Percentiles rank a stretch among this genome's conserved stretches.
Evolutionary conservation across 805 yeast species (phyloP).

Genomic region (Saturnispora serradocipensis): DNA sequence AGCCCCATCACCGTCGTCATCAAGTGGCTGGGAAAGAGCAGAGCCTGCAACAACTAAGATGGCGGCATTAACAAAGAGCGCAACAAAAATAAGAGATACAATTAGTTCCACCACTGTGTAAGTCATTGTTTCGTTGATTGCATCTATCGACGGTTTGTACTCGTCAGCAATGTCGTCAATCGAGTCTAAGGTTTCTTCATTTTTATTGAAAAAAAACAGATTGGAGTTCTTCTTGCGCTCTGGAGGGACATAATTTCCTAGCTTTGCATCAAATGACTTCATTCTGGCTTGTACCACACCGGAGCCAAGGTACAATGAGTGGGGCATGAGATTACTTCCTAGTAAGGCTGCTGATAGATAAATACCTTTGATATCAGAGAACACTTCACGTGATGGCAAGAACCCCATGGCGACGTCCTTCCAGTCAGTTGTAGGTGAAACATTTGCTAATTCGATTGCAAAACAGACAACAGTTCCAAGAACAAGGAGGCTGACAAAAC

Average conservation of each 20-base stretch:
- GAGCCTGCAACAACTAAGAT: slow-evolving; percentile 89
- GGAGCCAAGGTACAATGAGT: slow-evolving; percentile 77
- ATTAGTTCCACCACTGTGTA: slow-evolving; percentile 78
- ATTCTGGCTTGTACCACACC: slow-evolving; percentile 83
- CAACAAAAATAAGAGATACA: slow-evolving; percentile 75
- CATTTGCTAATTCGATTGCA: slow-evolving; percentile 64
- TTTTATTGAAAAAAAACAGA: slow-evolving; percentile 17
- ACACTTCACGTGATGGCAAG: slow-evolving; percentile 38
- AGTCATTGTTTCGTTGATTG: slow-evolving; percentile 69
- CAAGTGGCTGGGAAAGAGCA: slow-evolving; percentile 42
- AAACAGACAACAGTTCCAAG: slow-evolving; percentile 80
- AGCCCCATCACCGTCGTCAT: slow-evolving; percentile 42
- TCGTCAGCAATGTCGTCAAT: slow-evolving; percentile 29
- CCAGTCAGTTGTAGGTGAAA: slow-evolving; percentile 46
- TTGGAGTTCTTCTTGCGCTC: slow-evolving; percentile 12
- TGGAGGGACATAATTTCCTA: slow-evolving; percentile 48
- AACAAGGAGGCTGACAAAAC: slow-evolving; percentile 69
- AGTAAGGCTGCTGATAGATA: slow-evolving; percentile 76
- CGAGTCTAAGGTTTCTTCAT: slow-evolving; percentile 19
- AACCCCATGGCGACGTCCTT: slow-evolving; percentile 62
- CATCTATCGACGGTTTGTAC: slow-evolving; percentile 69
- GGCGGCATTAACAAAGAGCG: slow-evolving; percentile 86
- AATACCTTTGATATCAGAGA: slow-evolving; percentile 54
- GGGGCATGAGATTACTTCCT: slow-evolving; percentile 97
- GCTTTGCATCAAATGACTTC: slow-evolving; percentile 62